These are phyloP conservation scores for Rubia balearica DNA, from an alignment of 305 asterid genomes.

Conservation along the genomic window DNA sequence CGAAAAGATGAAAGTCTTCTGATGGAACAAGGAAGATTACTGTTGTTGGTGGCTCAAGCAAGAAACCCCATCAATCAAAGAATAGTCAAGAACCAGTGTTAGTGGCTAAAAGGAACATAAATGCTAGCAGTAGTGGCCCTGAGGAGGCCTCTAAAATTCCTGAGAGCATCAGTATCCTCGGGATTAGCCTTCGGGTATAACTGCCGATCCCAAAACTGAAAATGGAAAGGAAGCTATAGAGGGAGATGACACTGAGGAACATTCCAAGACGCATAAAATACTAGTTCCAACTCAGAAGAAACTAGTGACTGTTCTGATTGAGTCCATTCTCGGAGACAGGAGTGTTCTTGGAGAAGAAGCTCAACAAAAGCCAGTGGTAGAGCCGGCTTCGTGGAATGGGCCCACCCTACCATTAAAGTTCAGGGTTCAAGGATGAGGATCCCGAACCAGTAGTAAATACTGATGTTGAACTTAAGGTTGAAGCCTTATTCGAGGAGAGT, in stretches of 20 bases:
- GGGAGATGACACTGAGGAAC: background rate
- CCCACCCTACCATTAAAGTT: constrained; percentile 30
- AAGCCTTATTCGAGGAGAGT: constrained; percentile 18
- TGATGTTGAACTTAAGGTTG: constrained; percentile 27
- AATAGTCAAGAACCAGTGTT: too few relatives aligned
- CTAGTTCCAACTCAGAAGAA: background rate
- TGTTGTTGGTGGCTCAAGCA: background rate
- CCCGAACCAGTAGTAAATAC: constrained; percentile 28
- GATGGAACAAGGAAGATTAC: background rate
- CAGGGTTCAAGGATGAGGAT: constrained; percentile 35
- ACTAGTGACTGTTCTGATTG: background rate
- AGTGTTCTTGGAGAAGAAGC: too few relatives aligned
- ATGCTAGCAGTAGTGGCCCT: too few relatives aligned
- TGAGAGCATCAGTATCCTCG: background rate
- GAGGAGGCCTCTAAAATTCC: background rate
- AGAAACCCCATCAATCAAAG: background rate
- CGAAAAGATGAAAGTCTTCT: background rate
- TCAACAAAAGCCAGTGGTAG: too few relatives aligned
- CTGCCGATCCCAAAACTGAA: background rate
- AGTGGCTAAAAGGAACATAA: too few relatives aligned
- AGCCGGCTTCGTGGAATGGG: too few relatives aligned
- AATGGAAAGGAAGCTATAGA: background rate
- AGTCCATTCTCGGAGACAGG: too few relatives aligned
- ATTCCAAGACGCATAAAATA: background rate
- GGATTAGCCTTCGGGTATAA: background rate